phyloP scores from a whole-genome alignment of 2,329 filamentous ascomycete species.

The Aureobasidium sp. region DNA sequence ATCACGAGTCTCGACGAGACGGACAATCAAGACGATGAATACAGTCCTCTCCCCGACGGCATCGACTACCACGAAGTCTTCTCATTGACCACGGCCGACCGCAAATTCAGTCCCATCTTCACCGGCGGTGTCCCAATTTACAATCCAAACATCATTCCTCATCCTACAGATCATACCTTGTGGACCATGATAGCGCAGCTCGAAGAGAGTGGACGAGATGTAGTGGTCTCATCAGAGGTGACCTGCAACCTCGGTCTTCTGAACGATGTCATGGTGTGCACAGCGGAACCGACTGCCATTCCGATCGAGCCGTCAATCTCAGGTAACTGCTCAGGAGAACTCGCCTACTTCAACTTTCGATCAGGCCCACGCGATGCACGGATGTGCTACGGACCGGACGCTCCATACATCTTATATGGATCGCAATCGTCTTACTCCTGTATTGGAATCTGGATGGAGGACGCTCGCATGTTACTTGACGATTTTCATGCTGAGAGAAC shows the following conservation, averaged over 20 bases:
- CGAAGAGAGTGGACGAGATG: constrained; percentile 31
- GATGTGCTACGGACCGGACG: constrained; percentile 48
- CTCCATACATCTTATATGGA: constrained; percentile 47
- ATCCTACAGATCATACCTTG: constrained; percentile 41
- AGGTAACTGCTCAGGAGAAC: constrained; percentile 40
- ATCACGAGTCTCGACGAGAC: neutral
- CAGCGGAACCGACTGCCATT: constrained; percentile 35
- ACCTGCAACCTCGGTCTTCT: constrained; percentile 46
- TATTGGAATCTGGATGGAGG: constrained; percentile 51
- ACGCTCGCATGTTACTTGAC: constrained; percentile 45
- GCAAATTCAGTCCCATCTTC: constrained; percentile 44
- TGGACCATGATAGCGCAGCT: constrained; percentile 49
- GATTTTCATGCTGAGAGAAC: constrained; percentile 23
- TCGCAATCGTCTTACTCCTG: constrained; percentile 50
- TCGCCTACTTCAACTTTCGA: constrained; percentile 39
- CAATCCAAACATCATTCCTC: constrained; percentile 54
- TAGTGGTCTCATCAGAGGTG: constrained; percentile 21
- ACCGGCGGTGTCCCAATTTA: constrained; percentile 38
- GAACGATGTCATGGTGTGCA: constrained; percentile 37
- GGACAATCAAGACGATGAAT: neutral
- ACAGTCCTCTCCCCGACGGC: neutral
- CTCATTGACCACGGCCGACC: constrained; percentile 41
- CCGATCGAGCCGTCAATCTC: constrained; percentile 42
- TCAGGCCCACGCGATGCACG: constrained; percentile 53
- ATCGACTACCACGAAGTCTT: constrained; percentile 31